These are phyloP conservation scores for Jacaranda copaia DNA, from an alignment of 257 asterid species.

Conservation along the genomic window DNA sequence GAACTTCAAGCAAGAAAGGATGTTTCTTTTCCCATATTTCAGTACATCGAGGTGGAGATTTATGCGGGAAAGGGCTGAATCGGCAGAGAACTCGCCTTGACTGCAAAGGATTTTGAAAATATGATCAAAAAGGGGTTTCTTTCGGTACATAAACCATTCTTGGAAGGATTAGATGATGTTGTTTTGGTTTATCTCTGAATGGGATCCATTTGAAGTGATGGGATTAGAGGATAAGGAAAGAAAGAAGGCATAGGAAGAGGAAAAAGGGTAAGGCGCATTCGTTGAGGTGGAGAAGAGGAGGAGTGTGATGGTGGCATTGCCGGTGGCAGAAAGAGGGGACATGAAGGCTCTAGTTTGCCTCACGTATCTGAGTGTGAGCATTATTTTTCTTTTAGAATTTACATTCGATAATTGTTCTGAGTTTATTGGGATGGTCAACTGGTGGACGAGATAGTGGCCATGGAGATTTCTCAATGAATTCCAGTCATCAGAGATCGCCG, in stretches of 20 bases:
- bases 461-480: background rate
- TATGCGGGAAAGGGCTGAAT: slow-evolving; percentile 56
- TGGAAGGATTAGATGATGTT: slow-evolving; percentile 54
- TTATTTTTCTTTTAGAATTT: slow-evolving; percentile 6
- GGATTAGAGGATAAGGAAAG: slow-evolving; percentile 16
- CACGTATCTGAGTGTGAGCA: slow-evolving; percentile 46
- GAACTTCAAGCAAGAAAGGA: slow-evolving; percentile 75
- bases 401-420: background rate
- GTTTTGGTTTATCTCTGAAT: slow-evolving; percentile 29
- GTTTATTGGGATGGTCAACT: background rate
- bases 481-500: slow-evolving; percentile 19
- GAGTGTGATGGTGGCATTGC: slow-evolving; percentile 5
- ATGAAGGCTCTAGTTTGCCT: slow-evolving; percentile 48
- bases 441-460: background rate
- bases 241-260: slow-evolving; percentile 10
- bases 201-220: slow-evolving; percentile 30
- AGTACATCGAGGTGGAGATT: slow-evolving; percentile 63
- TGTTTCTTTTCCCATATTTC: slow-evolving; percentile 59
- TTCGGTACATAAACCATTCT: slow-evolving; percentile 75
- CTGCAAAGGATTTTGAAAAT: slow-evolving; percentile 64
- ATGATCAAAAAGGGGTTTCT: slow-evolving; percentile 52
- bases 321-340: slow-evolving; percentile 32
- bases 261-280: background rate
- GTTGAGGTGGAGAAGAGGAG: slow-evolving; percentile 30
- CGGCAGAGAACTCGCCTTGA: slow-evolving; percentile 53